Conservation (phyloP, 176 grass and related monocot genomes). For the Areca catechu region DNA sequence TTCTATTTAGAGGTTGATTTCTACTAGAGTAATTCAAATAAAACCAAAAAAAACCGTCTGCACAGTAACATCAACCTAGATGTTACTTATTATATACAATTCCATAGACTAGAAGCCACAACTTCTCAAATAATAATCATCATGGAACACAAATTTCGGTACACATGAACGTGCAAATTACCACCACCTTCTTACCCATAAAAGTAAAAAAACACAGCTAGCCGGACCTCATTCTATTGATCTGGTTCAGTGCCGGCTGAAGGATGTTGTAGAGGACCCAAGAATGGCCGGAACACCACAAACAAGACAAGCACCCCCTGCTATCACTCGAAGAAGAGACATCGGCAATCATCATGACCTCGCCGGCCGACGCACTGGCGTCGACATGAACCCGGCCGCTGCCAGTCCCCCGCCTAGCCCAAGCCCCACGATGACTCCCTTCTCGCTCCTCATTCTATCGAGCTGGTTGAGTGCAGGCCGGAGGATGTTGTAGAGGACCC, state of each 20-base stretch:
- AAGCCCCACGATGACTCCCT: not conserved
- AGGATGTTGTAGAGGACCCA: constrained; percentile 5
- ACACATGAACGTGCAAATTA: too few relatives aligned
- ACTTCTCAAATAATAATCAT: too few relatives aligned
- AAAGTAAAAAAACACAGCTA: not conserved
- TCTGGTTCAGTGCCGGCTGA: constrained; percentile 5
- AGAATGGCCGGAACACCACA: not conserved
- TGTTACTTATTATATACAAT: too few relatives aligned
- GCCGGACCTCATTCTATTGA: not conserved
- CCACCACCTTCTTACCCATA: too few relatives aligned
- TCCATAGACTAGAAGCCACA: too few relatives aligned
- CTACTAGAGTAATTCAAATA: too few relatives aligned
- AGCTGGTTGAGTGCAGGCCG: constrained; percentile 7
- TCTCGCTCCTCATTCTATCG: constrained; percentile 1
- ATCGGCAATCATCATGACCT: not conserved
- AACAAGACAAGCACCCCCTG: constrained; percentile 4
- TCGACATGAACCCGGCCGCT: not conserved
- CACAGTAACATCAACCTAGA: too few relatives aligned
- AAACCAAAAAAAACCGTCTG: too few relatives aligned
- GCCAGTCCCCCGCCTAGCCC: not conserved
- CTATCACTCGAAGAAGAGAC: not conserved
- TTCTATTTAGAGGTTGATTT: too few relatives aligned
- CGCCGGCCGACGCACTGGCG: not conserved
- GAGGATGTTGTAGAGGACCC: constrained; percentile 8
- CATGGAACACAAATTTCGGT: too few relatives aligned